Evolutionary conservation across 2,329 filamentous ascomycete genomes (phyloP).

Genomic region (Phyllachora maydis): DNA sequence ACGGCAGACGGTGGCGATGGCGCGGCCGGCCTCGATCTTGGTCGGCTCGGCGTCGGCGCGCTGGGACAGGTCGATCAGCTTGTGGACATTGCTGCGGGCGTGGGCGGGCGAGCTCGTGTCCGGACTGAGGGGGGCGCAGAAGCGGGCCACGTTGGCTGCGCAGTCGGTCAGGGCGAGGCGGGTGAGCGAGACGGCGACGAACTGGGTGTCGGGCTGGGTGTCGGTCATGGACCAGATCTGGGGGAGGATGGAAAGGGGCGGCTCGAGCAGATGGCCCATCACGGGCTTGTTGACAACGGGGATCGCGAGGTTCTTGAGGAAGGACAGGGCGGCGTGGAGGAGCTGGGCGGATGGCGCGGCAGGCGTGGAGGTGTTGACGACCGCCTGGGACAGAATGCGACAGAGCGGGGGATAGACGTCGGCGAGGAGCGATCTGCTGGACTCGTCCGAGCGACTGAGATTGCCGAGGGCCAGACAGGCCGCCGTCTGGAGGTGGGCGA

Average conservation of each 20-base stretch:
- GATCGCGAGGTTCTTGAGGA: conserved; percentile 45
- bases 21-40: conserved; percentile 36
- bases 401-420: conserved; percentile 12
- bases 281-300: conserved; percentile 29
- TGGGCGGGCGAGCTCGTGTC: conserved; percentile 14
- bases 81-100: conserved; percentile 13
- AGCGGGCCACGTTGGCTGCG: conserved; percentile 24
- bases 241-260: conserved; percentile 18
- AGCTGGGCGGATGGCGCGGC: conserved; percentile 17
- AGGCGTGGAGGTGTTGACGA: not conserved
- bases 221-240: conserved; percentile 27
- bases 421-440: conserved; percentile 27
- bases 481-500: conserved; percentile 27
- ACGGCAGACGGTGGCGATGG: conserved; percentile 29
- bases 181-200: conserved; percentile 34
- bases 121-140: conserved; percentile 20
- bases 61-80: conserved; percentile 17
- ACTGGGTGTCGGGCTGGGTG: conserved; percentile 34
- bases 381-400: not conserved
- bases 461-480: conserved; percentile 42
- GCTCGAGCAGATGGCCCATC: conserved; percentile 25
- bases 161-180: conserved; percentile 33
- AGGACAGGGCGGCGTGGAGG: conserved; percentile 34
- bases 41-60: conserved; percentile 30
- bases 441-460: conserved; percentile 34